Evolutionary conservation across 2,329 filamentous ascomycete genomes (phyloP).

Genomic region (Aspergillus japonicus): DNA sequence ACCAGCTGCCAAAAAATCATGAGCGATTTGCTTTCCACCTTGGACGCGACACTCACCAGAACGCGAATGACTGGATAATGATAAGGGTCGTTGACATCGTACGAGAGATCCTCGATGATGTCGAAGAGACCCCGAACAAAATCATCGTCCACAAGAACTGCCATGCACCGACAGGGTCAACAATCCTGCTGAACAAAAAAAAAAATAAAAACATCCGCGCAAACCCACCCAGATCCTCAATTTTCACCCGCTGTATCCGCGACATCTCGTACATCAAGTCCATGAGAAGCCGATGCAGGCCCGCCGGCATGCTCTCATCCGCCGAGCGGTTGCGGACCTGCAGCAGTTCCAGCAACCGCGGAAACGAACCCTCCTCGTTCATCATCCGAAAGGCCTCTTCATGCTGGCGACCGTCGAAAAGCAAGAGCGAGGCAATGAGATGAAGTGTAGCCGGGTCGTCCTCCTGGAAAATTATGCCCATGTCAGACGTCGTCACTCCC

Average conservation of each 20-base stretch:
- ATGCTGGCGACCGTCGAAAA: conserved; percentile 79
- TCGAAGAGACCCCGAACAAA: conserved; percentile 83
- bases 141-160: conserved; percentile 65
- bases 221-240: conserved; percentile 71
- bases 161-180: conserved; percentile 1
- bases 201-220: no score
- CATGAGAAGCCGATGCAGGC: conserved; percentile 76
- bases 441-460: conserved; percentile 79
- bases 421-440: conserved; percentile 76
- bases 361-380: conserved; percentile 81
- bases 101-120: conserved; percentile 81
- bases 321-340: conserved; percentile 60
- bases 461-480: conserved; percentile 57
- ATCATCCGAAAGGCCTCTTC: conserved; percentile 81
- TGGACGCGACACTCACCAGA: conserved; percentile 58
- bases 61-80: conserved; percentile 95
- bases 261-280: conserved; percentile 97
- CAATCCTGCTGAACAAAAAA: background rate
- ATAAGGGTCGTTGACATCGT: conserved; percentile 88
- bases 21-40: conserved; percentile 10
- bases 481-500: background rate
- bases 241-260: conserved; percentile 76
- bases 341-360: conserved; percentile 78
- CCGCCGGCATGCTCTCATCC: conserved; percentile 41
- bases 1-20: conserved; percentile 64